Percentiles rank a stretch among this genome's conserved stretches.
These are phyloP conservation scores for Fraxinus ornus DNA, from an alignment of 305 asterid genomes.

Conservation along the genomic window DNA sequence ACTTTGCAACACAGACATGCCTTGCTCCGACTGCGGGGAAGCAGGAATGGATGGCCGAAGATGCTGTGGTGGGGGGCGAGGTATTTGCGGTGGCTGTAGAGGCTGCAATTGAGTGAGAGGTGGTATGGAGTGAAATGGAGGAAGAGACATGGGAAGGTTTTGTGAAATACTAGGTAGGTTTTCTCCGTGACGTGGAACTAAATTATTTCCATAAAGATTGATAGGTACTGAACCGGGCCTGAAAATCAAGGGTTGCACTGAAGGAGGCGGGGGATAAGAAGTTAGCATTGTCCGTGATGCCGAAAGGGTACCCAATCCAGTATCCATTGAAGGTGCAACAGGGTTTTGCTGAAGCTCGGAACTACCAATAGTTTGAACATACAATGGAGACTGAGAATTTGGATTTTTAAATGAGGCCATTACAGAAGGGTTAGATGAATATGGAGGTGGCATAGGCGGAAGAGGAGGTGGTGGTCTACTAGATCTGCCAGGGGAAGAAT, in stretches of 20 bases:
- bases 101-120: slow-evolving; percentile 73
- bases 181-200: slow-evolving; percentile 60
- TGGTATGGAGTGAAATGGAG: slow-evolving; percentile 51
- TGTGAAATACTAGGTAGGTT: slow-evolving; percentile 45
- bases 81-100: slow-evolving; percentile 80
- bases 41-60: slow-evolving; percentile 68
- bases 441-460: slow-evolving; percentile 84
- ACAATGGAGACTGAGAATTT: slow-evolving; percentile 53
- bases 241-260: slow-evolving; percentile 55
- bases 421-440: slow-evolving; percentile 44
- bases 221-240: slow-evolving; percentile 61
- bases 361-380: slow-evolving; percentile 46
- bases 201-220: slow-evolving; percentile 53
- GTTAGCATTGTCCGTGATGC: slow-evolving; percentile 50
- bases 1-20: slow-evolving; percentile 47
- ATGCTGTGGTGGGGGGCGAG: slow-evolving; percentile 78
- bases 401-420: slow-evolving; percentile 43
- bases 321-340: slow-evolving; percentile 35
- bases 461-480: slow-evolving; percentile 82
- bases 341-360: slow-evolving; percentile 57
- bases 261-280: slow-evolving; percentile 53
- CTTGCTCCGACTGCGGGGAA: slow-evolving; percentile 70
- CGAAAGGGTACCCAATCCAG: slow-evolving; percentile 37
- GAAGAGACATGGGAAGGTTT: slow-evolving; percentile 47
- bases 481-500: slow-evolving; percentile 60